These are phyloP conservation scores for Exobasidium rhododendri DNA, from an alignment of 1,284 basidiomycete species.

Conservation along the genomic window DNA sequence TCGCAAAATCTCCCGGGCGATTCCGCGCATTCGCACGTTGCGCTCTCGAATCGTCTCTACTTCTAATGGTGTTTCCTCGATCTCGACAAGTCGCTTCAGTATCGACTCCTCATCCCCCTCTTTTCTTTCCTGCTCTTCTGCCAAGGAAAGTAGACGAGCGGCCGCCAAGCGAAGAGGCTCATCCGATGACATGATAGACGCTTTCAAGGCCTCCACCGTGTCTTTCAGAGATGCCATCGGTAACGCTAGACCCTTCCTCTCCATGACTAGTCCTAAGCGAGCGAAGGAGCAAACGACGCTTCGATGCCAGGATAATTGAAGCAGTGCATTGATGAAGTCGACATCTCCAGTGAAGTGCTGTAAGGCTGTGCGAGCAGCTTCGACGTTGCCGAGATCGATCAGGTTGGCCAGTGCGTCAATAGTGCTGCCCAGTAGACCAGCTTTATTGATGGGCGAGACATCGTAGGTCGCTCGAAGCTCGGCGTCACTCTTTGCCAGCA, in stretches of 20 bases:
- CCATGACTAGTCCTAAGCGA: background rate
- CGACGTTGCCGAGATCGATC: background rate
- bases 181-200: slow-evolving; percentile 33
- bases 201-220: slow-evolving; percentile 13
- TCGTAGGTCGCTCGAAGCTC: background rate
- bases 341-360: background rate
- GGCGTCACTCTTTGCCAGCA: background rate
- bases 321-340: background rate
- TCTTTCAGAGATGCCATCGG: background rate
- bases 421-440: background rate
- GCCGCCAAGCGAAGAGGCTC: slow-evolving; percentile 32
- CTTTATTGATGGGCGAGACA: background rate
- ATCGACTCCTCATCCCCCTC: slow-evolving; percentile 7
- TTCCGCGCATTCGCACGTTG: slow-evolving; percentile 44
- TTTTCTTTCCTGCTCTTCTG: background rate
- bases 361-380: background rate
- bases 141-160: slow-evolving; percentile 30
- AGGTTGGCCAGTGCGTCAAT: background rate
- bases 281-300: background rate
- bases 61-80: slow-evolving; percentile 37
- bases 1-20: slow-evolving; percentile 37
- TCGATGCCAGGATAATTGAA: slow-evolving; percentile 6
- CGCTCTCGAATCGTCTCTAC: slow-evolving; percentile 44
- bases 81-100: slow-evolving; percentile 27
- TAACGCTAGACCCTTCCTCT: background rate